Evolutionary conservation across 108 stramenopile genomes (phyloP).

Genomic region (Cyclotella kingstonii): DNA sequence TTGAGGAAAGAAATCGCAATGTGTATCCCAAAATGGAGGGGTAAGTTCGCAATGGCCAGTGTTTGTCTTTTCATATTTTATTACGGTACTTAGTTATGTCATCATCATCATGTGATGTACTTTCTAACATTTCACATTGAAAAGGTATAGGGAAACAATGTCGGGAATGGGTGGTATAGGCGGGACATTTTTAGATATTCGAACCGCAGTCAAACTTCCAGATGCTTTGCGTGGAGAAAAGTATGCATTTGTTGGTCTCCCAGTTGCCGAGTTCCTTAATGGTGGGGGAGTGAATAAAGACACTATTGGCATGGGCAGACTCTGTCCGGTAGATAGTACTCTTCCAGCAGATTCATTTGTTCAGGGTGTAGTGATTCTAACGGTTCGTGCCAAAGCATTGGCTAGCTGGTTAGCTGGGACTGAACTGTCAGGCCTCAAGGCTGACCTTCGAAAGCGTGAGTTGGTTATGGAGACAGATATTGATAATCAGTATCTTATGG

Average conservation of each 20-base stretch:
- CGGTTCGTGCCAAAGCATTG: constrained; percentile 78
- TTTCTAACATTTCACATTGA: neutral
- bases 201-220: constrained; percentile 89
- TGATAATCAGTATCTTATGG: constrained; percentile 92
- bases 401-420: constrained; percentile 93
- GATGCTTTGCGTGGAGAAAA: constrained; percentile 94
- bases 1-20: constrained; percentile 86
- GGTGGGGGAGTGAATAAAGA: constrained; percentile 76
- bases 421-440: constrained; percentile 81
- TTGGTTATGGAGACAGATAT: constrained; percentile 94
- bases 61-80: too few species aligned
- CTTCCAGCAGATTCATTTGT: constrained; percentile 89
- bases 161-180: constrained; percentile 46
- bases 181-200: constrained; percentile 76
- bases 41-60: too few species aligned
- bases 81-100: neutral
- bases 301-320: constrained; percentile 80
- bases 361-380: constrained; percentile 90
- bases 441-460: constrained; percentile 83
- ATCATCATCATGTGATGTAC: neutral
- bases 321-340: constrained; percentile 58
- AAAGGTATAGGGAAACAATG: constrained; percentile 65
- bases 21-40: constrained; percentile 88
- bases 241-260: constrained; percentile 93
- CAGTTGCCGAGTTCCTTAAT: constrained; percentile 83